Evolutionary conservation across 345 rosid genomes (phyloP).

Genomic region (Hibiscus syriacus): DNA sequence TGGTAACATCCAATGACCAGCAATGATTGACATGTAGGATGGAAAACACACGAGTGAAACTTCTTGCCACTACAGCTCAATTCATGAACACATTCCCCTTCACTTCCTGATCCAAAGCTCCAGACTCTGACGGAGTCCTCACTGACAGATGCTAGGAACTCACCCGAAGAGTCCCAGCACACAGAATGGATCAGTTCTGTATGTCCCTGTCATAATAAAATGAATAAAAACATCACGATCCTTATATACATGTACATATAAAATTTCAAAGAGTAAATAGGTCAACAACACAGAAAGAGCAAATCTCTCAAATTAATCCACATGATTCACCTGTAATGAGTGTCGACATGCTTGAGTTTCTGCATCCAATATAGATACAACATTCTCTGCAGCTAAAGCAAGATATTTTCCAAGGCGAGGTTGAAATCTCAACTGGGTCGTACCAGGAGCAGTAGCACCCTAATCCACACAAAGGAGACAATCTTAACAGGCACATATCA

Average conservation of each 20-base stretch:
- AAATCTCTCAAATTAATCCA: too few species aligned
- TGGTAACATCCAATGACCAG: constrained; percentile 95
- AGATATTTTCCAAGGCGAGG: constrained; percentile 84
- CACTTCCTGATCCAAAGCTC: constrained; percentile 83
- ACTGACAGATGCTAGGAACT: constrained; percentile 78
- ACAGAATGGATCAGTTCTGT: constrained; percentile 64
- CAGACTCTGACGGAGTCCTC: constrained; percentile 95
- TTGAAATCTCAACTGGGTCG: constrained; percentile 73
- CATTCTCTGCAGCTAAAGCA: constrained; percentile 76
- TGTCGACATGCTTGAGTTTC: constrained; percentile 75
- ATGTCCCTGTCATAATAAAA: constrained; percentile 43
- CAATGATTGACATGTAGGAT: constrained; percentile 62
- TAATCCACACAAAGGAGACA: constrained; percentile 21
- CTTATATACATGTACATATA: too few species aligned
- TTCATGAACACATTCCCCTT: constrained; percentile 85
- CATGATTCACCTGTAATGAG: constrained; percentile 55
- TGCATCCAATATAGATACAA: constrained; percentile 71
- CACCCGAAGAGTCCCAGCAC: constrained; percentile 92
- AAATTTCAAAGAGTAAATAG: too few species aligned
- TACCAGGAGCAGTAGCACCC: constrained; percentile 80
- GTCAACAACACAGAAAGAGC: too few species aligned
- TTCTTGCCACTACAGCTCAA: constrained; percentile 83
- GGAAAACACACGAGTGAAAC: constrained; percentile 86
- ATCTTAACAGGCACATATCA: background rate
- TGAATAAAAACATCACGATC: too few species aligned